Evolutionary conservation across 2,329 filamentous ascomycete genomes (phyloP), one percentile per base, ranked within the genome.

Genomic region (Diaporthe sp.): DNA sequence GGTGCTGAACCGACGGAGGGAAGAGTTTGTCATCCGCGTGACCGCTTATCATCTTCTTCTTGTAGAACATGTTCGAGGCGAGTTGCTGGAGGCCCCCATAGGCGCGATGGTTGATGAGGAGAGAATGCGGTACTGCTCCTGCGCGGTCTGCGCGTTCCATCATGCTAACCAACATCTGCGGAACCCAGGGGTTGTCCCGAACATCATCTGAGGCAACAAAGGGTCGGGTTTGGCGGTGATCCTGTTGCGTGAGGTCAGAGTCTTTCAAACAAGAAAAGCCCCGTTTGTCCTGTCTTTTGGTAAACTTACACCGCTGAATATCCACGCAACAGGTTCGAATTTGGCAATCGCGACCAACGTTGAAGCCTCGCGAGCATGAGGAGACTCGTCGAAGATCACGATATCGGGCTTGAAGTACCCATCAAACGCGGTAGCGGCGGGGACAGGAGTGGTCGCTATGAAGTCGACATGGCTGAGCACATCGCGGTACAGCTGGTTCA

Each of bases 381-480:
- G 84, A 0, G 85, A 84, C 81, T 97, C 95, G 57, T 96, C 95
- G 77, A 97, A 94, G 80, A 97, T 96, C 0, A 97, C 91, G 77
- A 97, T 92, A 78, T 97, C 94, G 0, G 95, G 94, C 77, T 93
- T 92, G 42, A 95, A 95, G 9, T 95, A 79, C 2, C 80, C 81
- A 0, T 81, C 77, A 45, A 87, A 85, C 0, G 79, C 77, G 0
- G 82, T 82, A 5, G 80, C 82, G 0, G 85, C 83, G 4, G 86
- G 85, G 0, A 87, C 86, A 0, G 86, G 86, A 1, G 86, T 87
- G 0, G 86, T 86, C 0, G 86, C 85, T 2, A 88, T 81, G 69
- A 87, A 87, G 61, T 87, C 86, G 0, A 84, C 82, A 3, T 82
- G 77, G 2, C 75, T 76, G 0, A 88, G 78, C 0, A 86, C 84